Conservation (phyloP, 2,329 filamentous ascomycete species). For the Curvularia verruculosa region DNA sequence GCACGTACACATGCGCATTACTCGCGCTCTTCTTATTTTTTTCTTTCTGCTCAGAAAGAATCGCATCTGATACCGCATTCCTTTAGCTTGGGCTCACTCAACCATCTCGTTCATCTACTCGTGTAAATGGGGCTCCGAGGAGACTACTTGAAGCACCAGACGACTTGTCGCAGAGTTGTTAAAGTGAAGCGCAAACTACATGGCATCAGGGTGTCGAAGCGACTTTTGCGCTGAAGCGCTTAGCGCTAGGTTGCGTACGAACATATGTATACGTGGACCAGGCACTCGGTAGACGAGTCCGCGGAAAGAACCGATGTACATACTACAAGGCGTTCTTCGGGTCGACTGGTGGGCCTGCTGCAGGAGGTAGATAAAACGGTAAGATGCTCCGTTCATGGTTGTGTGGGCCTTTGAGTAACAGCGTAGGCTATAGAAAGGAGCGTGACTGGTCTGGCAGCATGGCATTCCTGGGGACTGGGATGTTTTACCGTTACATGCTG, state of each 20-base stretch:
- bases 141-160: background rate
- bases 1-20: background rate
- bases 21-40: background rate
- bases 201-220: constrained; percentile 6
- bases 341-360: background rate
- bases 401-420: background rate
- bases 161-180: background rate
- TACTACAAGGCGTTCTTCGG: background rate
- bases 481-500: background rate
- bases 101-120: background rate
- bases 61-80: no score
- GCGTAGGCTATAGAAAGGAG: background rate
- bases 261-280: constrained; percentile 24
- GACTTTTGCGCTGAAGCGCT: constrained; percentile 10
- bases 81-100: background rate
- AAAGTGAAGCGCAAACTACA: constrained; percentile 1
- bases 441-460: background rate
- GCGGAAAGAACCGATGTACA: constrained; percentile 7
- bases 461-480: background rate
- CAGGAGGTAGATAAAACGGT: background rate
- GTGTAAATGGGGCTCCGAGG: background rate
- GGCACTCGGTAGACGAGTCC: constrained; percentile 15
- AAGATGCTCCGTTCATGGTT: background rate
- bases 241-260: constrained; percentile 10
- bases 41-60: background rate